Evolutionary conservation across 495 filamentous ascomycete genomes (phyloP), one percentile per base, ranked within the genome.

Genomic region (Rusavskia elegans): DNA sequence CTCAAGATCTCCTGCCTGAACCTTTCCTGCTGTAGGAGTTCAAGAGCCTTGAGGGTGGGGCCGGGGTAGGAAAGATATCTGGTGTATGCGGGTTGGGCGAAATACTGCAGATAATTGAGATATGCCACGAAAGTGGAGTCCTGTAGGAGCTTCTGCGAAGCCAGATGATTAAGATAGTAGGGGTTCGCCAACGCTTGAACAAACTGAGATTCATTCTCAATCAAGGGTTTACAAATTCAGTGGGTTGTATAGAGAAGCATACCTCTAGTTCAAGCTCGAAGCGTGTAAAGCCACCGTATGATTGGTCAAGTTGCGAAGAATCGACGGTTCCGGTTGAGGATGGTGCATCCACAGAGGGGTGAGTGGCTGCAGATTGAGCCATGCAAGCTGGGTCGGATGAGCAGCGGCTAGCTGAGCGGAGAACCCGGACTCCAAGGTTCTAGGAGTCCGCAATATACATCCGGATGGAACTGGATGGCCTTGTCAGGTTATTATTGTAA

Each of bases 181-280:
- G 88, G 88, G 60, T 89, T 89, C 55, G 80, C 79, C 50, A 95
- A 84, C n/a, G 81, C 79, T 59, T 87, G 84, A 40, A 93, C 86
- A 60, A 95, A 93, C 75, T 93, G 63, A 49, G 65, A 5, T 35
- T 10, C 2, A 35, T 35, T 35, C 5, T 11, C 32, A 35, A 35
- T 35, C 32, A 35, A 35, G 3, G 7, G 25, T 3, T 0, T 35
- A 11, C 6, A 7, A 11, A 10, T 40, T 14, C 45, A 52, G 38
- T 41, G 5, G 36, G 27, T 17, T n/a, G 44, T 20, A 41, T 16
- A 19, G 29, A 23, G 37, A 29, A 0, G 45, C 60, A 40, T 54
- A 83, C 81, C 74, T 87, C 83, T 9, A 85, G 72, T 60, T 87
- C 83, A 35, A 86, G 73, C 63, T 85, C 82, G 60, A 87, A 87